Evolutionary conservation across 768 basidiomycete species (phyloP).

Genomic region (Kwoniella dejecticola): DNA sequence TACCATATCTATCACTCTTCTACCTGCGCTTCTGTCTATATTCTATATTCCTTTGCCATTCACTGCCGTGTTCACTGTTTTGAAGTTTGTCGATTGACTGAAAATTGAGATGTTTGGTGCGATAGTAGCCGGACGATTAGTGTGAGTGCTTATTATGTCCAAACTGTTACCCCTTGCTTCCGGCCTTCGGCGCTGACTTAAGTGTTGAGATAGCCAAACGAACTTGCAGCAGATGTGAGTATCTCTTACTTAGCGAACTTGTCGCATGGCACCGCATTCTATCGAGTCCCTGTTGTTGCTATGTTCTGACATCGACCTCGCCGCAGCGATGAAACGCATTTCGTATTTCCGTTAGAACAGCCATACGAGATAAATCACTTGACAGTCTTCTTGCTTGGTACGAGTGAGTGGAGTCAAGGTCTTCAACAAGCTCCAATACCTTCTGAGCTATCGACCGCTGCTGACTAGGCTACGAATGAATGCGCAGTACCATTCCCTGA

Average conservation of each 20-base stretch:
- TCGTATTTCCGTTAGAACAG: conserved; percentile 52
- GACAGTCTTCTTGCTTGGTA: conserved; percentile 53
- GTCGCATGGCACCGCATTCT: not conserved
- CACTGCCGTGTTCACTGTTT: not conserved
- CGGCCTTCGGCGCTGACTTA: not conserved
- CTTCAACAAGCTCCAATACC: conserved; percentile 5
- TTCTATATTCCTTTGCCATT: not conserved
- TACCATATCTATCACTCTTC: not conserved
- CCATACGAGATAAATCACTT: conserved; percentile 54
- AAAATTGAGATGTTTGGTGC: conserved; percentile 50
- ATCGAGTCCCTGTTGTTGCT: not conserved
- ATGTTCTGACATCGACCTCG: no score
- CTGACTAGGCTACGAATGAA: not conserved
- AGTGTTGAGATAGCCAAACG: conserved; percentile 44
- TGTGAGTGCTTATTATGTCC: no score
- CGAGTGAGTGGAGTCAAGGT: conserved; percentile 31
- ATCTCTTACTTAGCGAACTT: no score
- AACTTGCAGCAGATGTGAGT: conserved; percentile 54
- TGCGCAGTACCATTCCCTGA: conserved; percentile 53
- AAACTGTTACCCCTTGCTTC: no score
- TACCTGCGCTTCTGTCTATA: not conserved
- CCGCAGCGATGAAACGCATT: conserved; percentile 55
- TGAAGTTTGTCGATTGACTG: not conserved
- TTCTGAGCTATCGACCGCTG: not conserved
- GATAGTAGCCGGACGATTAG: conserved; percentile 52